Evolutionary conservation across 2,329 filamentous ascomycete genomes (phyloP).

Genomic region (Cladobotryum mycophilum): DNA sequence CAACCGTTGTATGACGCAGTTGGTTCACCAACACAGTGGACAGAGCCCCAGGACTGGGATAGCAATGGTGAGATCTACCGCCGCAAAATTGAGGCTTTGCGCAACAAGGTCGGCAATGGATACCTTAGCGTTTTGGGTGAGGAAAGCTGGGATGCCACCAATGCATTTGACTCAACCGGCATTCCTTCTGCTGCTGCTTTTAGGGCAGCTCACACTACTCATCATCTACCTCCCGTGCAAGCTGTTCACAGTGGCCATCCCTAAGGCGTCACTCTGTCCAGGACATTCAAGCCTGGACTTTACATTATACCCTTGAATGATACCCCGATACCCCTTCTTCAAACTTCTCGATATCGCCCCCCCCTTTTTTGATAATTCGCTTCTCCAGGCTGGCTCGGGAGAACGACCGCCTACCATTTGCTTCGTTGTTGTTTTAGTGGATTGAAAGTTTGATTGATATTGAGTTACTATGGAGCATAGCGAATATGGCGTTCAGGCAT

Average conservation of each 20-base stretch:
- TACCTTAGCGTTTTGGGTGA: constrained; percentile 86
- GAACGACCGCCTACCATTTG: constrained; percentile 8
- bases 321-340: constrained; percentile 19
- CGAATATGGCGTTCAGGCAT: constrained; percentile 32
- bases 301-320: constrained; percentile 21
- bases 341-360: background rate
- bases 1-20: background rate
- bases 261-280: constrained; percentile 32
- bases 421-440: constrained; percentile 18
- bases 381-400: constrained; percentile 2
- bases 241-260: constrained; percentile 49
- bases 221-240: constrained; percentile 32
- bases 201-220: constrained; percentile 24
- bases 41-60: constrained; percentile 52
- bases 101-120: constrained; percentile 76
- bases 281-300: background rate
- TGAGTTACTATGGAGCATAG: constrained; percentile 32
- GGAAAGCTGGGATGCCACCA: constrained; percentile 54
- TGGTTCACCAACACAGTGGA: constrained; percentile 27
- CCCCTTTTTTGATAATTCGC: constrained; percentile 7
- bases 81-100: constrained; percentile 79
- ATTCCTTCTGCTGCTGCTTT: constrained; percentile 24
- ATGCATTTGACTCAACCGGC: constrained; percentile 15
- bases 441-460: constrained; percentile 14
- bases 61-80: constrained; percentile 72